Evolutionary conservation across 2,329 filamentous ascomycete species (phyloP), one percentile per base, ranked within the genome.

Genomic region (Ceratocystis colombiana): DNA sequence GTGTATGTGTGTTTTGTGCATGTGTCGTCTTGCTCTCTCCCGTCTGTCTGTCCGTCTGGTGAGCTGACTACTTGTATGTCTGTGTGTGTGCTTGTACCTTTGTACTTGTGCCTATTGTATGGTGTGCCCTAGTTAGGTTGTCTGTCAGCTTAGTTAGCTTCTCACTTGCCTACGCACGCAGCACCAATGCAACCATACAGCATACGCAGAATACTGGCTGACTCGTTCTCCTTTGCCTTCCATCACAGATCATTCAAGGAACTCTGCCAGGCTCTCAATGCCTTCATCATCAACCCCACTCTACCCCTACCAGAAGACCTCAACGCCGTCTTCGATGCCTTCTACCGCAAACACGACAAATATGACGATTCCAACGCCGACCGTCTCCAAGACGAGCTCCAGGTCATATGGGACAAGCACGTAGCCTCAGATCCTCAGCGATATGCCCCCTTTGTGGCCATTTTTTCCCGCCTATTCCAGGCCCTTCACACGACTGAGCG

Each of bases 381-480:
- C 70, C 84, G 86, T 67, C 79, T 91, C 63, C 85, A 90, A 69
- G 88, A 90, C 50, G 88, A 91, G 71, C 79, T 94, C 6, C 77
- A 87, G 50, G 75, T 79, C 28, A 80, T 89, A 65, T 90, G 87
- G 76, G 79, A 86, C 67, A 85, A 82, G 71, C 79, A 84, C 69
- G 82, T 92, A 68, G 78, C 79, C 28, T 80, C 80, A 44, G 78
- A 79, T 28, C 77, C 82, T 1, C 74, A 80, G 63, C 82, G 84
- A 70, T 82, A 83, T 72, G 84, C 82, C 7, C 76, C 84, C n/a
- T 94, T 92, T 75, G 79, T 92, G 20, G 80, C 82, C 62, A 80
- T 89, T 59, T 76, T 93, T 66, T 81, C 83, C 61, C 80, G 80
- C 50, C 77, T 93, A 45, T 80, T 85, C 28, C 84, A 87, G 2